Conservation (phyloP, 1,284 basidiomycete species). For the Papiliotrema flavescens region DNA sequence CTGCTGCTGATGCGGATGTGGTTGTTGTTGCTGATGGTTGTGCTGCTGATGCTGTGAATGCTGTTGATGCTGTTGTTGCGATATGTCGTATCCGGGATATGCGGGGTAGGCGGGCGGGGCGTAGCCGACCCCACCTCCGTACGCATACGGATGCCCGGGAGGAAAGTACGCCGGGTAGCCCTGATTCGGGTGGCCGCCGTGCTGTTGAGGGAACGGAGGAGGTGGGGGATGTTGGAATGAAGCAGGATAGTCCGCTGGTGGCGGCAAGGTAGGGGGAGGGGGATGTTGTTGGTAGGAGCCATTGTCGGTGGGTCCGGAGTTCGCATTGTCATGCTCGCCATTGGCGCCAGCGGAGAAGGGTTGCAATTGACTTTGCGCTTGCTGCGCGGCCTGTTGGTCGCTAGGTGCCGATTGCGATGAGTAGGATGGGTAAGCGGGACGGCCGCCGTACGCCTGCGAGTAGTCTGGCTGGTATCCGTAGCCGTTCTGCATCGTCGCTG, state of each 20-base stretch:
- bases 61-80: too few relatives aligned
- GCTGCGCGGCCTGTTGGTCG: background rate
- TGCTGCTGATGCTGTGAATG: slow-evolving; percentile 1
- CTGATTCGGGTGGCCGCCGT: background rate
- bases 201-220: background rate
- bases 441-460: background rate
- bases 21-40: slow-evolving; percentile 9
- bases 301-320: background rate
- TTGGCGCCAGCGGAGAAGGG: background rate
- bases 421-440: background rate
- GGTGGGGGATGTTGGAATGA: background rate
- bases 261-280: slow-evolving; percentile 7
- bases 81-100: slow-evolving; percentile 3
- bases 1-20: background rate
- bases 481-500: slow-evolving; percentile 44
- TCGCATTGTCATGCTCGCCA: background rate
- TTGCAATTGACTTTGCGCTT: background rate
- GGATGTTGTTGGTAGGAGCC: slow-evolving; percentile 11
- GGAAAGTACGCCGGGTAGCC: slow-evolving; percentile 20
- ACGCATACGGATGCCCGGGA: slow-evolving; percentile 40
- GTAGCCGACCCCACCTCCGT: slow-evolving; percentile 41
- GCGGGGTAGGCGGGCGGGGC: slow-evolving; percentile 9
- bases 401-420: background rate
- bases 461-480: slow-evolving; percentile 13
- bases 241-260: background rate